Conservation (phyloP, 1,284 basidiomycete species). For the Ceratobasidium sp. region DNA sequence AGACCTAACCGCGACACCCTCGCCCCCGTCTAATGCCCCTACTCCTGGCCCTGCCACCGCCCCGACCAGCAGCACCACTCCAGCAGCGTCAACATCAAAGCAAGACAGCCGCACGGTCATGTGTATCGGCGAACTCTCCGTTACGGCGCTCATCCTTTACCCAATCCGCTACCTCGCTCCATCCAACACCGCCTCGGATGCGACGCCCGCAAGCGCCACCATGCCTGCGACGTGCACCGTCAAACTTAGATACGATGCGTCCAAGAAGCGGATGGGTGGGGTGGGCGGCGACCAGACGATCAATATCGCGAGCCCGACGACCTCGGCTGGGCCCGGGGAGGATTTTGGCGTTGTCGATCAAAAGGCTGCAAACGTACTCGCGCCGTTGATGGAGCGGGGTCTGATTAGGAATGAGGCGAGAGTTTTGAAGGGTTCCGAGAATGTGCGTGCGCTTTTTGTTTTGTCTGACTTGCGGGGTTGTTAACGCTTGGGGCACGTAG, state of each 20-base stretch:
- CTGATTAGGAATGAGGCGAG: slow-evolving; percentile 84
- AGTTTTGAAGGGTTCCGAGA: slow-evolving; percentile 57
- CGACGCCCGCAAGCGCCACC: slow-evolving; percentile 42
- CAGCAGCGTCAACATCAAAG: slow-evolving; percentile 23
- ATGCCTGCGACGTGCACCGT: slow-evolving; percentile 61
- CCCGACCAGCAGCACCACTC: not conserved
- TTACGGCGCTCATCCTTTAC: slow-evolving; percentile 87
- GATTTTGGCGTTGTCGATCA: slow-evolving; percentile 89
- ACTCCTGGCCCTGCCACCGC: slow-evolving; percentile 29
- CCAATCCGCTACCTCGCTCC: slow-evolving; percentile 78
- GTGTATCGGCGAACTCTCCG: slow-evolving; percentile 87
- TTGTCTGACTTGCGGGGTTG: not conserved
- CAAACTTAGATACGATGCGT: slow-evolving; percentile 70
- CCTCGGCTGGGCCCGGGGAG: slow-evolving; percentile 60
- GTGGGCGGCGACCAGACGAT: slow-evolving; percentile 77
- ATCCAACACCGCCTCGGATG: slow-evolving; percentile 57
- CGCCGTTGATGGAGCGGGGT: slow-evolving; percentile 84
- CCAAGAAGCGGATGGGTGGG: slow-evolving; percentile 66
- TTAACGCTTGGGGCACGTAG: slow-evolving; percentile 58
- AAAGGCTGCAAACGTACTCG: slow-evolving; percentile 79
- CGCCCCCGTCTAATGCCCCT: slow-evolving; percentile 27
- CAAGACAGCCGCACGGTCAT: slow-evolving; percentile 58
- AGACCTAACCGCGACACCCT: slow-evolving; percentile 39
- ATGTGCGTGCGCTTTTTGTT: slow-evolving; percentile 49
- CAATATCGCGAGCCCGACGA: slow-evolving; percentile 78